Evolutionary conservation across 805 yeast species (phyloP).

Genomic region (Lipomyces yamadae): DNA sequence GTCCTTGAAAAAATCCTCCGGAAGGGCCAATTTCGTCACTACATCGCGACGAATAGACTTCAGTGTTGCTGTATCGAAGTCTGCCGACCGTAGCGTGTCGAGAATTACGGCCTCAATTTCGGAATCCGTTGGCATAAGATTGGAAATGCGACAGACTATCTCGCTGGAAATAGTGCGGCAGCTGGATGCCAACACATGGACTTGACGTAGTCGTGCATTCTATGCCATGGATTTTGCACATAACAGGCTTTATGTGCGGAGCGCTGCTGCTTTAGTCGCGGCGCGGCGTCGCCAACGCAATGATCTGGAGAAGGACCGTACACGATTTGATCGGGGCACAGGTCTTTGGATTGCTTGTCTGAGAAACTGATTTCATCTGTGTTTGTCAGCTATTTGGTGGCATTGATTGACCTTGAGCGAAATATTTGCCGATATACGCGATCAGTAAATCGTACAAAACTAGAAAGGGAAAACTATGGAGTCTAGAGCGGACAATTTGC

Average conservation of each 20-base stretch:
- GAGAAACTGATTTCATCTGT: background rate
- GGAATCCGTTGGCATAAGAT: slow-evolving; percentile 4
- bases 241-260: no score
- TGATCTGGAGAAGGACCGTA: no score
- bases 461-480: background rate
- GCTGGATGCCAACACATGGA: no score
- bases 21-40: slow-evolving; percentile 28
- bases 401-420: background rate
- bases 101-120: slow-evolving; percentile 18
- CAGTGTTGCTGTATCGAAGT: slow-evolving; percentile 37
- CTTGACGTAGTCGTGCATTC: no score
- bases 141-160: background rate
- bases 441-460: background rate
- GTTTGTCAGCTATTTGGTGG: background rate
- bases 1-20: slow-evolving; percentile 31
- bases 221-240: no score
- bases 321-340: no score
- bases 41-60: slow-evolving; percentile 34
- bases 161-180: no score
- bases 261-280: no score
- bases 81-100: slow-evolving; percentile 31
- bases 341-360: background rate
- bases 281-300: no score
- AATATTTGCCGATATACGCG: background rate
- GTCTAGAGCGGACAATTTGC: slow-evolving; percentile 53